Base-by-base conservation (phyloP, 2,329 filamentous ascomycete species). In the Trichoderma cornu-damae region DNA sequence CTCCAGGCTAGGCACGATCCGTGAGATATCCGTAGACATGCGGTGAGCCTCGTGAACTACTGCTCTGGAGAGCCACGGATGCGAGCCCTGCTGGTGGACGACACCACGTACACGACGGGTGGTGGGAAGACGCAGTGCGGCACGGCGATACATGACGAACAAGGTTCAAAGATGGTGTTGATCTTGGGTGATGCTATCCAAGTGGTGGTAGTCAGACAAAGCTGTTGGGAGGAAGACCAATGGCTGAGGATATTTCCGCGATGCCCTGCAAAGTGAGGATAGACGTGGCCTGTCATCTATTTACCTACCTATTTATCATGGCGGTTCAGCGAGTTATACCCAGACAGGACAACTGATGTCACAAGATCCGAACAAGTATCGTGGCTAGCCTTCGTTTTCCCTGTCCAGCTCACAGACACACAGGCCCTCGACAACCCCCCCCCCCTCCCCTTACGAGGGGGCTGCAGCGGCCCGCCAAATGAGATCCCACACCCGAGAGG, bases 1-100 rank as follows among this genome's bases (percentile, higher is more conserved):
- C 2, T 64, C 46, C 7, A 67, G 3, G 3, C 37, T 37, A n/a
- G 61, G 59, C 2, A 63, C 52, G 4, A 37, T 34, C 3, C 18
- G 12, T 6, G 52, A 56, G 34, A 48, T 24, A 3, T 48, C 24
- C 20, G 32, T 37, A 3, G 34, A 24, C 24, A 32, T n/a, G 12
- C 28, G 37, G 22, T 28, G 20, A 18, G n/a, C 7, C 2, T 26
- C 18, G 12, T 14, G 38, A 6, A 28, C 4, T 5, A 14, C 43
- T 18, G 34, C n/a, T 4, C 34, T 20, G 14, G 43, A 24, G 22
- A 40, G 18, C 7, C 40, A 11, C 50, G 28, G 9, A 32, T 20
- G 11, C 5, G 6, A 24, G 20, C 32, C 22, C 42, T 24, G 34
- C 4, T 30, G 34, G 6, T 9, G 37, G 24, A 12, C 28, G 43